A percentile compares a stretch with the other conserved stretches of the same genome.
Evolutionary conservation across 1,139 yeast species (phyloP).

Genomic region (Wickerhamiella infanticola): DNA sequence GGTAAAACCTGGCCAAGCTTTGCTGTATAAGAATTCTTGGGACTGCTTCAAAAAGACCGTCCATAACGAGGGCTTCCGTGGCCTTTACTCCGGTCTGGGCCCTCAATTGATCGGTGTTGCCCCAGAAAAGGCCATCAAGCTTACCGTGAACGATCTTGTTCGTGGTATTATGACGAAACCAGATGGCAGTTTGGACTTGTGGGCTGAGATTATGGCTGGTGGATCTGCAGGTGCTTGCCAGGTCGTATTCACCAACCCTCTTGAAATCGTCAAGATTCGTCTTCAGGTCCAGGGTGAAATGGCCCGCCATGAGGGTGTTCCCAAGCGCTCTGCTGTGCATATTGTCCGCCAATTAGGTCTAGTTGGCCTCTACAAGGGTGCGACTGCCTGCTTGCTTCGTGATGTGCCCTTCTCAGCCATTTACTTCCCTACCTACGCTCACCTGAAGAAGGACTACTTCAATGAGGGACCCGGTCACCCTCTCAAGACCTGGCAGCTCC

Average conservation of each 20-base stretch:
- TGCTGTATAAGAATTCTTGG: slow-evolving; percentile 56
- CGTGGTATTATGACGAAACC: slow-evolving; percentile 53
- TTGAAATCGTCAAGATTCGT: slow-evolving; percentile 90
- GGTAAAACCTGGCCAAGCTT: slow-evolving; percentile 34
- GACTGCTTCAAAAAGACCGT: slow-evolving; percentile 79
- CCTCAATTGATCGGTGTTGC: slow-evolving; percentile 96
- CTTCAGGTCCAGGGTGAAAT: slow-evolving; percentile 85
- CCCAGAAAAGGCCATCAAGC: slow-evolving; percentile 94
- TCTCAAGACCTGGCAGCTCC: slow-evolving; percentile 68
- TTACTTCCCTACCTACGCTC: slow-evolving; percentile 94
- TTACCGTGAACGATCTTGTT: slow-evolving; percentile 83
- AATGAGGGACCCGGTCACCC: slow-evolving; percentile 60
- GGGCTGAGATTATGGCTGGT: slow-evolving; percentile 75
- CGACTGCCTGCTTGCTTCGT: slow-evolving; percentile 77
- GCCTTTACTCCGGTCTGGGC: slow-evolving; percentile 85
- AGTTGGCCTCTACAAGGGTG: slow-evolving; percentile 81
- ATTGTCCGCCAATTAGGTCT: slow-evolving; percentile 71
- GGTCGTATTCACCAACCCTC: slow-evolving; percentile 88
- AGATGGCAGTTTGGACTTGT: slow-evolving; percentile 42
- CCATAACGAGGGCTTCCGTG: slow-evolving; percentile 63
- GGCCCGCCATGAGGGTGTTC: slow-evolving; percentile 29
- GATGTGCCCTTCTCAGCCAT: slow-evolving; percentile 97
- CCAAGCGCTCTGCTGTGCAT: slow-evolving; percentile 44
- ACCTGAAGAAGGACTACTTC: slow-evolving; percentile 67
- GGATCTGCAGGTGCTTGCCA: slow-evolving; percentile 94